Evolutionary conservation across 805 yeast genomes (phyloP).

Genomic region (Nadsonia fulvescens): DNA sequence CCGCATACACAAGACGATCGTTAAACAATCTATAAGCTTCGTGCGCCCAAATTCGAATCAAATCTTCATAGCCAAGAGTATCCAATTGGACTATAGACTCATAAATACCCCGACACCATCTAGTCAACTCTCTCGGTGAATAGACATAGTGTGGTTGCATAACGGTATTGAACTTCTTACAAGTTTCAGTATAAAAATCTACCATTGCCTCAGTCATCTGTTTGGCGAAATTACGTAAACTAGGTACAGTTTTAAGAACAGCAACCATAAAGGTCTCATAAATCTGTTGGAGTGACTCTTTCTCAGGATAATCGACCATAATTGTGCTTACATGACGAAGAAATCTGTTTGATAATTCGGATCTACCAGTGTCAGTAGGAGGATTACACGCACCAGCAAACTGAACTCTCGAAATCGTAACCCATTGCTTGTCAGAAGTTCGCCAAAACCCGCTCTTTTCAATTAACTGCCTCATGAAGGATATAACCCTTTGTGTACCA

Average conservation of each 20-base stretch:
- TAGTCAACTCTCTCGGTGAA: constrained; percentile 79
- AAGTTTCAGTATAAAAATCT: constrained; percentile 32
- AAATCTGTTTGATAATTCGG: constrained; percentile 37
- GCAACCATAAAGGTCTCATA: constrained; percentile 43
- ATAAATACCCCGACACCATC: constrained; percentile 70
- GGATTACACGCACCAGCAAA: constrained; percentile 96
- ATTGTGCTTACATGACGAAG: constrained; percentile 47
- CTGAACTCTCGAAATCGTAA: constrained; percentile 42
- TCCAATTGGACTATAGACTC: constrained; percentile 27
- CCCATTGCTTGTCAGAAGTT: constrained; percentile 42
- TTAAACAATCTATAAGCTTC: constrained; percentile 65
- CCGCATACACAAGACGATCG: constrained; percentile 39
- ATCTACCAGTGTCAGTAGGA: constrained; percentile 63
- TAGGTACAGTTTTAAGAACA: constrained; percentile 41
- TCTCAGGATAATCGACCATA: constrained; percentile 66
- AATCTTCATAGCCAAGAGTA: constrained; percentile 21
- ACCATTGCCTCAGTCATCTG: constrained; percentile 50
- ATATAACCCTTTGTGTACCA: constrained; percentile 56
- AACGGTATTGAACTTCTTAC: background rate
- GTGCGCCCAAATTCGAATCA: constrained; percentile 58
- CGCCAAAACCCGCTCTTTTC: constrained; percentile 71
- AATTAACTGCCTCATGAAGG: constrained; percentile 56
- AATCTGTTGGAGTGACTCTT: constrained; percentile 42
- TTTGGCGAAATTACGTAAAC: constrained; percentile 32
- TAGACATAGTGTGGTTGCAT: constrained; percentile 47